phyloP scores from a whole-genome alignment of 1,284 basidiomycete genomes.

The Anthracocystis walkeri region DNA sequence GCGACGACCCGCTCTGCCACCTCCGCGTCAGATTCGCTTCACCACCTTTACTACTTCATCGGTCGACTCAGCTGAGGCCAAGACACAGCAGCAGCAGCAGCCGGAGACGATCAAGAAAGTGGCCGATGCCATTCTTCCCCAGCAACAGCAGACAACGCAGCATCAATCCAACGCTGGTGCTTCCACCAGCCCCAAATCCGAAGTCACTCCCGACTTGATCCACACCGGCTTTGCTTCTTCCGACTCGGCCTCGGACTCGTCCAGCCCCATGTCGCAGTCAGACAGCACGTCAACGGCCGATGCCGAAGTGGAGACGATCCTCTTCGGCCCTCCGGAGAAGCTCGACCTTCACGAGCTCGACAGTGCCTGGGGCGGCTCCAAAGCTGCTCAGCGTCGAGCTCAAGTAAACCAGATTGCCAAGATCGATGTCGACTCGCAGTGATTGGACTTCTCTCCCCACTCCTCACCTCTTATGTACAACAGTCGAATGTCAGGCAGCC shows the following conservation, averaged over 20 bases:
- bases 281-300: constrained; percentile 29
- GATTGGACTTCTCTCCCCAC: neutral
- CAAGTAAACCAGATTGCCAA: constrained; percentile 12
- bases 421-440: constrained; percentile 19
- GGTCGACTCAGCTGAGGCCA: constrained; percentile 18
- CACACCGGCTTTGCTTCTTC: constrained; percentile 35
- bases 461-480: constrained; percentile 25
- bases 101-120: constrained; percentile 13
- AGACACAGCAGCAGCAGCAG: constrained; percentile 12
- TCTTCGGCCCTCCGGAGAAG: constrained; percentile 51
- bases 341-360: constrained; percentile 49
- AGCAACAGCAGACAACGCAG: constrained; percentile 41
- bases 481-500: constrained; percentile 34
- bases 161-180: constrained; percentile 22
- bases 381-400: constrained; percentile 32
- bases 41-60: constrained; percentile 44
- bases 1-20: constrained; percentile 43
- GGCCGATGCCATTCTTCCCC: neutral
- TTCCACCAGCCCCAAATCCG: constrained; percentile 15
- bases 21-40: constrained; percentile 51
- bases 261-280: constrained; percentile 34
- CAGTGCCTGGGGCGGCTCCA: constrained; percentile 42
- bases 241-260: constrained; percentile 36
- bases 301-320: constrained; percentile 45
- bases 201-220: constrained; percentile 35